Conservation (phyloP, 2,329 filamentous ascomycete species). For the Aspergillus costaricaensis region DNA sequence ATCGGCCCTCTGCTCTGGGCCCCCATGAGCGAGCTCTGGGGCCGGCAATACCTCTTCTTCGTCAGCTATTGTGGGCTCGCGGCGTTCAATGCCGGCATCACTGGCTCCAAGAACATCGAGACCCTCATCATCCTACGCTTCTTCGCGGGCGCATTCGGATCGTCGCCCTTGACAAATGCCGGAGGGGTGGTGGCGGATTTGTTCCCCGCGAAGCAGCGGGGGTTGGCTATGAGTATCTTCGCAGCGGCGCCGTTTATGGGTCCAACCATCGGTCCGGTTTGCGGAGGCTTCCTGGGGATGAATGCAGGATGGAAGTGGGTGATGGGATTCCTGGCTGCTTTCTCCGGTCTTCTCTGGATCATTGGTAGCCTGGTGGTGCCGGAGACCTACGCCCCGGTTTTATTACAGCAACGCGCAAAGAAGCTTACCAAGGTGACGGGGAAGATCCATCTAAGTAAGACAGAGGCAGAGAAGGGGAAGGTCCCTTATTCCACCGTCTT, state of each 20-base stretch:
- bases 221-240: slow-evolving; percentile 62
- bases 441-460: neutral
- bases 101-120: slow-evolving; percentile 51
- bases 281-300: slow-evolving; percentile 64
- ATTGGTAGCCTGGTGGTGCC: slow-evolving; percentile 1
- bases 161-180: slow-evolving; percentile 60
- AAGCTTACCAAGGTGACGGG: neutral
- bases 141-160: slow-evolving; percentile 62
- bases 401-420: neutral
- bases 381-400: neutral
- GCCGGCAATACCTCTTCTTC: slow-evolving; percentile 35
- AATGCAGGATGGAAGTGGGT: slow-evolving; percentile 68
- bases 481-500: neutral
- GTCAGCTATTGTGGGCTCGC: slow-evolving; percentile 46
- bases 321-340: slow-evolving; percentile 60
- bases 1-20: slow-evolving; percentile 48
- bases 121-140: slow-evolving; percentile 65
- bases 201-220: slow-evolving; percentile 53
- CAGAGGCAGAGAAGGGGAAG: neutral
- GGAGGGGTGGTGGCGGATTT: slow-evolving; percentile 62
- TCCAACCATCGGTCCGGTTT: slow-evolving; percentile 62
- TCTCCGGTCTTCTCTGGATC: slow-evolving; percentile 58
- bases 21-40: slow-evolving; percentile 37
- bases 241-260: slow-evolving; percentile 66
- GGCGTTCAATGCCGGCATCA: slow-evolving; percentile 62